These are phyloP conservation scores for Areca catechu DNA, from an alignment of 176 grass and related monocot genomes.

Conservation along the genomic window DNA sequence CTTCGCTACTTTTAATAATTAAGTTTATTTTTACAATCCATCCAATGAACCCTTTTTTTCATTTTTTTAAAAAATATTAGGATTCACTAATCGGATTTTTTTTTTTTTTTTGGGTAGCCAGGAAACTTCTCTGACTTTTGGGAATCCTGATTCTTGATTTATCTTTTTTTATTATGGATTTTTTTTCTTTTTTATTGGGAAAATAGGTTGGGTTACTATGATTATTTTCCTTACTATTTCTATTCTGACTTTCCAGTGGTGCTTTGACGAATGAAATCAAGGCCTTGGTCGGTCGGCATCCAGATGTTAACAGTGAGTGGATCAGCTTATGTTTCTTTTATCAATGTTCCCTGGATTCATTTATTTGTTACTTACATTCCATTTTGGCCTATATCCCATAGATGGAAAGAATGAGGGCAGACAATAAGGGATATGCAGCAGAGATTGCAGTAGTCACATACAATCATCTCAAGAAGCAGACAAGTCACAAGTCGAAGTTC, in stretches of 20 bases:
- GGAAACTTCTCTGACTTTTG: no score
- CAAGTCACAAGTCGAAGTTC: conserved; percentile 38
- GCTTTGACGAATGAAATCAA: conserved; percentile 59
- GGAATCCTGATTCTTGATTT: no score
- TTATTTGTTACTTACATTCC: no score
- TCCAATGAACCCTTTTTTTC: no score
- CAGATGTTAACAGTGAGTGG: conserved; percentile 59
- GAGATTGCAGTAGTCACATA: conserved; percentile 73
- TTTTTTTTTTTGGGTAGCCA: no score
- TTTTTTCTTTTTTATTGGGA: background rate
- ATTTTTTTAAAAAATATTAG: no score
- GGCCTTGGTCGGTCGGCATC: conserved; percentile 48
- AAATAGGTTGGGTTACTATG: no score
- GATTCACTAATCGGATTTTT: no score
- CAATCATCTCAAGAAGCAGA: conserved; percentile 37
- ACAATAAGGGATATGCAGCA: conserved; percentile 66
- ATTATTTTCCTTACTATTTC: no score
- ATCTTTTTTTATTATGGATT: background rate
- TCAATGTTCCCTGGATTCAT: no score
- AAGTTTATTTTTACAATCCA: no score
- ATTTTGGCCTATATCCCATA: conserved; percentile 19
- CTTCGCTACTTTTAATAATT: no score
- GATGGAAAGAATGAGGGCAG: conserved; percentile 64
- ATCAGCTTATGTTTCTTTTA: background rate
- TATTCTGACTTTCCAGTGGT: conserved; percentile 28